Conservation (phyloP, 2,329 filamentous ascomycete genomes). For the Calonectria leucothoes region DNA sequence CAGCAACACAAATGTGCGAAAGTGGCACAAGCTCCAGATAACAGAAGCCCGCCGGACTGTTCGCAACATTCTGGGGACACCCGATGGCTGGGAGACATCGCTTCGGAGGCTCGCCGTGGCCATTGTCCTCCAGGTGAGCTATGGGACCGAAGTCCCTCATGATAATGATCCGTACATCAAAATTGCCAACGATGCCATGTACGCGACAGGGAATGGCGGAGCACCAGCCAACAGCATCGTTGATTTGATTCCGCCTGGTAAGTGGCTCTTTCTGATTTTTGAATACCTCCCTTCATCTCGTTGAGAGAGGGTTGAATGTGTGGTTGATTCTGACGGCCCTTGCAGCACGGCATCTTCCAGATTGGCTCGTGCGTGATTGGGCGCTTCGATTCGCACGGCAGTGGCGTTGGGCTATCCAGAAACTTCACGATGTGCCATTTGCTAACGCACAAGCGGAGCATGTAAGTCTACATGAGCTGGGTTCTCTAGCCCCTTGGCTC, state of each 20-base stretch:
- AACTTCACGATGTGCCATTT: constrained; percentile 48
- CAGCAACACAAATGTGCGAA: constrained; percentile 48
- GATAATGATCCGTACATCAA: constrained; percentile 46
- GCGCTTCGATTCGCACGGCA: constrained; percentile 46
- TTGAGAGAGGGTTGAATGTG: not conserved
- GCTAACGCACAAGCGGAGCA: constrained; percentile 40
- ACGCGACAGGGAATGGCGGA: constrained; percentile 46
- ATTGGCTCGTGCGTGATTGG: constrained; percentile 46
- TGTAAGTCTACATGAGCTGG: constrained; percentile 34
- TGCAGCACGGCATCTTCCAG: constrained; percentile 39
- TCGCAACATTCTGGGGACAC: constrained; percentile 30
- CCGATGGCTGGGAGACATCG: constrained; percentile 40
- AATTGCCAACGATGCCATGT: constrained; percentile 46
- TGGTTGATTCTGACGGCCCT: constrained; percentile 12
- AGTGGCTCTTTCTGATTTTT: not conserved
- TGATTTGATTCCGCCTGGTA: constrained; percentile 57
- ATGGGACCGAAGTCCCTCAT: constrained; percentile 43
- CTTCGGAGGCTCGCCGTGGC: constrained; percentile 46
- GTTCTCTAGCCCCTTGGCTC: not conserved
- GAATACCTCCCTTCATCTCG: not conserved
- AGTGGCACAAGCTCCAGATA: constrained; percentile 40
- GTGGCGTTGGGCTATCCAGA: constrained; percentile 49
- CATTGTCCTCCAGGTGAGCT: constrained; percentile 47
- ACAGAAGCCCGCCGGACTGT: constrained; percentile 37
- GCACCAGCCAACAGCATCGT: constrained; percentile 51